phyloP scores from a whole-genome alignment of 257 asterid genomes.

The Capsicum pubescens region DNA sequence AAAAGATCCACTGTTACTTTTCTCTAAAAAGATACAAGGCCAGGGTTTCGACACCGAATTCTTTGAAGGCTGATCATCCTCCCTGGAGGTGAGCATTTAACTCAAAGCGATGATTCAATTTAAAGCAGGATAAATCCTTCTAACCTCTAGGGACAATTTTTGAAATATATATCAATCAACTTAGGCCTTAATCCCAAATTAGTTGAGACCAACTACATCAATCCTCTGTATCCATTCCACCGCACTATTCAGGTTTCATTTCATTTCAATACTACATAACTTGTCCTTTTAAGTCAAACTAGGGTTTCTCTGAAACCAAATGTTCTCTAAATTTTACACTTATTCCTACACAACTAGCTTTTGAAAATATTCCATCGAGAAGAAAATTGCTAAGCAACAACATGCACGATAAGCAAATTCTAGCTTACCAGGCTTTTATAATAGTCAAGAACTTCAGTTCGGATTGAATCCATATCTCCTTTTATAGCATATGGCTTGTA shows the following conservation, averaged over 20 bases:
- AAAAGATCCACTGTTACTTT: neutral
- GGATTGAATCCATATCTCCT: slow-evolving; percentile 93
- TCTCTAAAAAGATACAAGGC: neutral
- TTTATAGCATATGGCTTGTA: slow-evolving; percentile 81
- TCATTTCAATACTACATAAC: neutral
- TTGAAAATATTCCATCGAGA: neutral
- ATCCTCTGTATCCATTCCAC: neutral
- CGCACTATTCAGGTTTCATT: neutral
- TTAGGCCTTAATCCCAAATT: neutral
- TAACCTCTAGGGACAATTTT: neutral
- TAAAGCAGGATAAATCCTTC: neutral
- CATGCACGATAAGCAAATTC: slow-evolving; percentile 18
- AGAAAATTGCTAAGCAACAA: neutral
- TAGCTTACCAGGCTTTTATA: slow-evolving; percentile 59
- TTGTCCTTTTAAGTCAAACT: neutral
- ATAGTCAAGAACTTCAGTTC: slow-evolving; percentile 74
- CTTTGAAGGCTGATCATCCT: slow-evolving; percentile 19
- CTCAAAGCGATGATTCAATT: neutral
- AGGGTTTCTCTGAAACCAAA: neutral
- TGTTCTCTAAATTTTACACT: slow-evolving; percentile 1
- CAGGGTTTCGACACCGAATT: neutral
- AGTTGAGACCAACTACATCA: neutral
- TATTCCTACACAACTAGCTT: neutral
- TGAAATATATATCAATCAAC: neutral
- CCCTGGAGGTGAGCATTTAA: neutral